Evolutionary conservation across 2,329 filamentous ascomycete genomes (phyloP).

Genomic region (Alternaria sp.): DNA sequence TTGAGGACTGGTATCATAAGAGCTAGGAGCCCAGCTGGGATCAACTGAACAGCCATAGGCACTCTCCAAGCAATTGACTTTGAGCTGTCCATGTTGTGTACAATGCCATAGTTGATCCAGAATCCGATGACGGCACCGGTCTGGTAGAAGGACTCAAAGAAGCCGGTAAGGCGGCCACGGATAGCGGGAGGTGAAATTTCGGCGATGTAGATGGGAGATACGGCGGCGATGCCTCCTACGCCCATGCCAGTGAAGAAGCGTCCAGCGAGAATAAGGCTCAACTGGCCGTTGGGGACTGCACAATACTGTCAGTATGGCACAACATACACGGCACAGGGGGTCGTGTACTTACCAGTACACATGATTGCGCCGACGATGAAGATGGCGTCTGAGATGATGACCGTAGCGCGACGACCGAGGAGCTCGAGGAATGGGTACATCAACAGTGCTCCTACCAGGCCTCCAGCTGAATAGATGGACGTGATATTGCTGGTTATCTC

Average conservation of each 20-base stretch:
- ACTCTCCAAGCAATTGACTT: conserved; percentile 69
- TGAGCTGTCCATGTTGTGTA: conserved; percentile 54
- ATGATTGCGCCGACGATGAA: conserved; percentile 55
- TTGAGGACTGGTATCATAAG: conserved; percentile 46
- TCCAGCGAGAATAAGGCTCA: conserved; percentile 55
- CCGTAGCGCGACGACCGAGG: conserved; percentile 61
- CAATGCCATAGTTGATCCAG: conserved; percentile 55
- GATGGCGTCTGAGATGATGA: conserved; percentile 58
- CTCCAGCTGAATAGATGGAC: conserved; percentile 59
- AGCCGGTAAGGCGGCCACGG: conserved; percentile 70
- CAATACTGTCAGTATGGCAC: neutral
- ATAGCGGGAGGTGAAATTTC: conserved; percentile 66
- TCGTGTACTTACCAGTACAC: conserved; percentile 36
- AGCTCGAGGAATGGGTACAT: conserved; percentile 56
- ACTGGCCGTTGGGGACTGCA: conserved; percentile 40
- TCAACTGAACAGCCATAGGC: conserved; percentile 62
- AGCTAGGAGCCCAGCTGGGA: conserved; percentile 51
- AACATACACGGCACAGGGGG: neutral
- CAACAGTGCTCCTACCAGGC: conserved; percentile 63
- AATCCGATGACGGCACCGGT: conserved; percentile 62
- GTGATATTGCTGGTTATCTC: conserved; percentile 60
- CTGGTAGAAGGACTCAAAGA: conserved; percentile 73
- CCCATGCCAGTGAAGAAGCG: conserved; percentile 52
- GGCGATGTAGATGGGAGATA: conserved; percentile 50
- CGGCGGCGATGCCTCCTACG: conserved; percentile 51